These are phyloP conservation scores for Clonostachys rosea DNA, from an alignment of 2,329 filamentous ascomycete species.

Conservation along the genomic window DNA sequence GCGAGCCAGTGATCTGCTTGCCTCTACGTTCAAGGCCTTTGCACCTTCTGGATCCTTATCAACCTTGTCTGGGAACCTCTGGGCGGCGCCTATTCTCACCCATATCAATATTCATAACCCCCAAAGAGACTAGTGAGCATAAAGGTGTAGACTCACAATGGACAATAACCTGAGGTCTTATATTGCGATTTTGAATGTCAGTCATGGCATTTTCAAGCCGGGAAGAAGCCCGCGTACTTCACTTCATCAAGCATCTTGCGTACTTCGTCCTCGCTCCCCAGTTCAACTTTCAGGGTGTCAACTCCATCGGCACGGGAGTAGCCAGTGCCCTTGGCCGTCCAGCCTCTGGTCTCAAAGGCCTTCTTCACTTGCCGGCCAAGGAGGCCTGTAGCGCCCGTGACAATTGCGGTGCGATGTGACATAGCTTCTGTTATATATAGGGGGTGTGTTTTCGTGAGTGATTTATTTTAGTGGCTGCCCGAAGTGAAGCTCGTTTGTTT, in stretches of 20 bases:
- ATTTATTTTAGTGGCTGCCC: too few relatives aligned
- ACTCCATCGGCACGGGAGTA: constrained; percentile 69
- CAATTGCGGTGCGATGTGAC: constrained; percentile 48
- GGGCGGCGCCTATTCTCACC: constrained; percentile 64
- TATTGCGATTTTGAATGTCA: constrained; percentile 3
- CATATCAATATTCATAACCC: not conserved
- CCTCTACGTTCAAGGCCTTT: constrained; percentile 67
- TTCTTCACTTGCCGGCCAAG: constrained; percentile 74
- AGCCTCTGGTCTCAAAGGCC: constrained; percentile 57
- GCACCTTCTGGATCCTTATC: constrained; percentile 75
- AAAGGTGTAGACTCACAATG: constrained; percentile 57
- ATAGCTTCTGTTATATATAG: constrained; percentile 2
- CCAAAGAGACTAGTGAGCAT: not conserved
- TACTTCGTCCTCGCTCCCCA: constrained; percentile 41
- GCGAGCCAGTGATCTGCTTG: constrained; percentile 61
- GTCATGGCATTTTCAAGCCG: not conserved
- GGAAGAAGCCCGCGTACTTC: constrained; percentile 37
- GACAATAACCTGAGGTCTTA: constrained; percentile 70
- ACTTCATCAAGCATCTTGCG: constrained; percentile 43
- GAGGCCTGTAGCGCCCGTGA: constrained; percentile 82
- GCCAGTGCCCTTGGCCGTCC: constrained; percentile 69
- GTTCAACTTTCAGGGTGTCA: constrained; percentile 57
- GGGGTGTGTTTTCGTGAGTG: too few relatives aligned
- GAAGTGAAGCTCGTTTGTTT: too few relatives aligned
- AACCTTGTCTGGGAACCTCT: constrained; percentile 83